Base-by-base conservation (phyloP, 2,329 filamentous ascomycete species). In the Mycosphaerelloides madeirae region DNA sequence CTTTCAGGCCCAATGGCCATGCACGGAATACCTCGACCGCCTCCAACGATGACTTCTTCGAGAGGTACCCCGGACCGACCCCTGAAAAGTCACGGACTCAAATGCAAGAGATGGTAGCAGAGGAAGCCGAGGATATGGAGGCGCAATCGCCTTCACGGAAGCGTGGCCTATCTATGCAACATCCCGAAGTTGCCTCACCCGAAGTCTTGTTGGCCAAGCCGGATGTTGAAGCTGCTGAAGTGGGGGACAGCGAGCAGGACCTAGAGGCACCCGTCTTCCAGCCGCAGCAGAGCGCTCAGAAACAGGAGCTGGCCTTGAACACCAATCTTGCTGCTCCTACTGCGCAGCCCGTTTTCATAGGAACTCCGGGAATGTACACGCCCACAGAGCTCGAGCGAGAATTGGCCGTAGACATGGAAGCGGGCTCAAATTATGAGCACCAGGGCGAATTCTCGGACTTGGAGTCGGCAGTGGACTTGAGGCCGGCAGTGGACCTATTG, bases 391-490 rank as follows among this genome's bases (percentile, higher is more conserved):
- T 44, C 15, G 49, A 49, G 14, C 32, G 38, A 13, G 53, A 53
- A 36, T 31, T 46, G 8, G 50, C 41, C 16, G 40, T 33, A 25
- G 18, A 37, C 19, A 46, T 19, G 36, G 13, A 15, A 19, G 31
- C 20, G 3, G 34, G 52, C 44, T 18, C 61, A 61, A 28, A 62
- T 62, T 75, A 75, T 51, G 72, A 74, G 44, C 67, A 71, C 46
- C 72, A 76, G 45, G 67, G 72, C 31, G 68, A 71, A 38, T 60
- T 60, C 0, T 69, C 70, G 3, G 59, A 68, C 8, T 55, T 74
- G 50, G 72, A 74, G 40, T 65, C 71, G 16, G 71, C 71, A 16
- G 56, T 71, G 18, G 63, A 68, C 15, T 55, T 74, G 50, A 72
- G 74, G 40, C 65, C 71, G 16, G 71, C 71, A 16, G 56, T 71